A percentile compares a stretch with the other conserved stretches of the same genome.
Evolutionary conservation across 306 rosid genomes (phyloP).

Genomic region (Nissolia schottii): DNA sequence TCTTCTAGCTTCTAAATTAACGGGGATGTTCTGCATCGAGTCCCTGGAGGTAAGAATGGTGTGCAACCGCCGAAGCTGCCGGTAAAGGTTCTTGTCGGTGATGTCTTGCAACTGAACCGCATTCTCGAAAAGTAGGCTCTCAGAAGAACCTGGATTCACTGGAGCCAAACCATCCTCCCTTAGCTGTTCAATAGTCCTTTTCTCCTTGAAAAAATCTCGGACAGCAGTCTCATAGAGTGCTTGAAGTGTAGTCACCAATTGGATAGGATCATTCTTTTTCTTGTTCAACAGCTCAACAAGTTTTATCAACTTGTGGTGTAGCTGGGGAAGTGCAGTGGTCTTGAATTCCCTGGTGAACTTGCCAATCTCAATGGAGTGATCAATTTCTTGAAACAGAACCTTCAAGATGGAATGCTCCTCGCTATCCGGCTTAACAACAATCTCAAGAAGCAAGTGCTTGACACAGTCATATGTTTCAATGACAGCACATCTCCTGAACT

Average conservation of each 20-base stretch:
- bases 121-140: slow-evolving; percentile 63
- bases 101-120: slow-evolving; percentile 50
- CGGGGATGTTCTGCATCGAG: slow-evolving; percentile 73
- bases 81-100: slow-evolving; percentile 45
- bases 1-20: slow-evolving; percentile 86
- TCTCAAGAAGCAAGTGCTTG: slow-evolving; percentile 57
- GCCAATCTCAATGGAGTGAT: slow-evolving; percentile 68
- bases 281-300: slow-evolving; percentile 61
- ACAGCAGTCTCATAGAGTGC: slow-evolving; percentile 75
- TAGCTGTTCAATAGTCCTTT: slow-evolving; percentile 52
- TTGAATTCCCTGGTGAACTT: slow-evolving; percentile 69
- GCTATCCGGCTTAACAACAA: slow-evolving; percentile 50
- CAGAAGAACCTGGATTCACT: slow-evolving; percentile 39
- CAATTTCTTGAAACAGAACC: slow-evolving; percentile 70
- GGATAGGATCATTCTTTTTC: slow-evolving; percentile 37
- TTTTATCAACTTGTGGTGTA: slow-evolving; percentile 61
- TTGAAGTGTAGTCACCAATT: slow-evolving; percentile 70
- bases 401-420: slow-evolving; percentile 81
- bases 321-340: slow-evolving; percentile 64
- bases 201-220: slow-evolving; percentile 71
- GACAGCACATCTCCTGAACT: slow-evolving; percentile 77
- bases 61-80: slow-evolving; percentile 75
- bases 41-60: slow-evolving; percentile 84
- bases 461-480: slow-evolving; percentile 75
- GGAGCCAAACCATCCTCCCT: slow-evolving; percentile 74